A percentile compares a stretch with the other conserved stretches of the same genome.
phyloP scores from a whole-genome alignment of 352 stramenopile species.

The Bremia lactucae region DNA sequence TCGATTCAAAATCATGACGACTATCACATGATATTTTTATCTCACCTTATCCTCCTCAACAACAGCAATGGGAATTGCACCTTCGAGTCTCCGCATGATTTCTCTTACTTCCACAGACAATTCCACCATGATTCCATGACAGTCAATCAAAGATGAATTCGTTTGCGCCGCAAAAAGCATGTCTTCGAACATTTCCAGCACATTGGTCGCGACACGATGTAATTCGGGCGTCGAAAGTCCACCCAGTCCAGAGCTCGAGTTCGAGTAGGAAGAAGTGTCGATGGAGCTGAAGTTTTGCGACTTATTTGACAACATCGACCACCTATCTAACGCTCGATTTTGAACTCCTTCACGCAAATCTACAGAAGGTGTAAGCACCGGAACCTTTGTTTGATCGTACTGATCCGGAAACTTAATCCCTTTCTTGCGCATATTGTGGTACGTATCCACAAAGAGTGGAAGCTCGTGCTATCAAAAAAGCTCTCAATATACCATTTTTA shows the following conservation, averaged over 20 bases:
- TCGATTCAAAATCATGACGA: constrained; percentile 1
- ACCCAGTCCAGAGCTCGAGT: constrained; percentile 30
- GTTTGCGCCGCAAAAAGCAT: constrained; percentile 66
- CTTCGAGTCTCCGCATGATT: constrained; percentile 49
- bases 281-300: constrained; percentile 8
- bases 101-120: constrained; percentile 47
- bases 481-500: too few species aligned
- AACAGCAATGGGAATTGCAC: constrained; percentile 49
- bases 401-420: constrained; percentile 66
- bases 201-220: constrained; percentile 51
- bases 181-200: constrained; percentile 76
- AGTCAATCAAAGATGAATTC: constrained; percentile 25
- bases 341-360: not conserved
- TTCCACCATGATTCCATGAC: constrained; percentile 58
- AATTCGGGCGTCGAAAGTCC: constrained; percentile 48
- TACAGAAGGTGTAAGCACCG: constrained; percentile 33
- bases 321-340: not conserved
- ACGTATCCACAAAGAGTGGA: constrained; percentile 73
- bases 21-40: too few species aligned
- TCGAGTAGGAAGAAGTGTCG: constrained; percentile 38
- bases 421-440: constrained; percentile 77
- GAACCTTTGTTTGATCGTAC: constrained; percentile 61
- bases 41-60: constrained; percentile 38
- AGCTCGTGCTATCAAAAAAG: constrained; percentile 64
- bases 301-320: constrained; percentile 4